Conservation (phyloP, 352 stramenopile genomes). For the Phytophthora cactorum region DNA sequence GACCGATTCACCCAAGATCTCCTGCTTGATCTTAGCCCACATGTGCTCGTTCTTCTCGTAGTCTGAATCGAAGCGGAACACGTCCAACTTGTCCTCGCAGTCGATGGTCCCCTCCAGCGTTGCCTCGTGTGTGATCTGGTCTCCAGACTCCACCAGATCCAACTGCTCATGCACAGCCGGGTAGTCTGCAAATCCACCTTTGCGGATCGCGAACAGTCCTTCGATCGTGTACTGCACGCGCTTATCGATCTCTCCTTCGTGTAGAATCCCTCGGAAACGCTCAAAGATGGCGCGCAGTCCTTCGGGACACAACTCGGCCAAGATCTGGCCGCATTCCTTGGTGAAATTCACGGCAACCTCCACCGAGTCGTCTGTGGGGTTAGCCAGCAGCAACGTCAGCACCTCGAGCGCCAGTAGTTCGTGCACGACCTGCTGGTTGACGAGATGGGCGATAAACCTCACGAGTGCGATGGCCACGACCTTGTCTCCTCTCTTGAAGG, state of each 20-base stretch:
- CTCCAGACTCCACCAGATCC: constrained; percentile 97
- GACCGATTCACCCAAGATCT: constrained; percentile 96
- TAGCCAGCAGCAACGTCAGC: constrained; percentile 95
- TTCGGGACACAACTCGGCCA: constrained; percentile 84
- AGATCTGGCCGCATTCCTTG: constrained; percentile 94
- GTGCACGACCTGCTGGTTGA: constrained; percentile 98
- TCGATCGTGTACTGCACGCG: constrained; percentile 99
- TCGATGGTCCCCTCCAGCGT: constrained; percentile 97
- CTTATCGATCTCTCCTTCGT: constrained; percentile 98
- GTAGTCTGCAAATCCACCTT: constrained; percentile 95
- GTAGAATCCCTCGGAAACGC: constrained; percentile 96
- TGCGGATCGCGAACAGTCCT: constrained; percentile 96
- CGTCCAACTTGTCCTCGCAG: constrained; percentile 95
- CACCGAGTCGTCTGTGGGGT: constrained; percentile 98
- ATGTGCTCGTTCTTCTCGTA: constrained; percentile 97
- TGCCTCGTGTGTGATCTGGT: constrained; percentile 99
- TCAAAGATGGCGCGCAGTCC: constrained; percentile 97
- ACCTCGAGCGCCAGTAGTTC: constrained; percentile 98
- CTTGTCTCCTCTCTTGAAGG: constrained; percentile 98
- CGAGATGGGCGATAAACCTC: constrained; percentile 98
- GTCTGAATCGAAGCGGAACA: constrained; percentile 95
- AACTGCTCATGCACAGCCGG: constrained; percentile 94
- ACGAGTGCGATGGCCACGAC: constrained; percentile 94
- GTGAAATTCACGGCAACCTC: constrained; percentile 98
- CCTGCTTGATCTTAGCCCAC: constrained; percentile 95